Percentiles rank a stretch among this genome's conserved stretches.
These are phyloP conservation scores for Tulasnella sp. DNA, from an alignment of 768 basidiomycete genomes.

Conservation along the genomic window DNA sequence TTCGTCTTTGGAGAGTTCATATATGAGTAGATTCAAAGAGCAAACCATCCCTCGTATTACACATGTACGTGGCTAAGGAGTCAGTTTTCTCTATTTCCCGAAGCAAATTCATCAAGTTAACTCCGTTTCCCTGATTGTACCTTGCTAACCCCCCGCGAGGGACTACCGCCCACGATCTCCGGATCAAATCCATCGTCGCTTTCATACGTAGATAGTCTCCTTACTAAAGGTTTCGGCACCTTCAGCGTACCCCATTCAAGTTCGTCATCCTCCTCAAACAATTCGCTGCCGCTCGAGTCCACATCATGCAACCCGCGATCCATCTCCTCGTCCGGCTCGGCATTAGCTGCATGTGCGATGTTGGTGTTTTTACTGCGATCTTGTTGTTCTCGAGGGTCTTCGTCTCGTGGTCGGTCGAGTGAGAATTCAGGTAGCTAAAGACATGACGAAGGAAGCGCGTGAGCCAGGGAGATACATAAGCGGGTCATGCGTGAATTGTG, in stretches of 20 bases:
- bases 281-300: slow-evolving; percentile 26
- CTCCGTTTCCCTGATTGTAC: not conserved
- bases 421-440: slow-evolving; percentile 51
- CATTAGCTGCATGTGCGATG: not conserved
- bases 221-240: slow-evolving; percentile 37
- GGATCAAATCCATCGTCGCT: slow-evolving; percentile 39
- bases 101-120: not conserved
- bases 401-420: slow-evolving; percentile 43
- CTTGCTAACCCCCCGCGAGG: not conserved
- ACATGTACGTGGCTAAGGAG: too few species aligned
- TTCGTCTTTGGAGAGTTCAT: too few species aligned
- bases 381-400: slow-evolving; percentile 29
- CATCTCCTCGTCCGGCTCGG: slow-evolving; percentile 23
- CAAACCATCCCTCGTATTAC: too few species aligned
- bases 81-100: not conserved
- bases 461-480: not conserved
- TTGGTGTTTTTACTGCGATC: not conserved
- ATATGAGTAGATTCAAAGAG: too few species aligned
- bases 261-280: slow-evolving; percentile 27
- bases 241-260: slow-evolving; percentile 34
- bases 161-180: slow-evolving; percentile 8
- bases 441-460: not conserved
- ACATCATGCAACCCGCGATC: slow-evolving; percentile 22
- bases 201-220: slow-evolving; percentile 58
- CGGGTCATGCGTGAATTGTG: not conserved